These are phyloP conservation scores for Lophiotrema nucula DNA, from an alignment of 495 filamentous ascomycete species.

Conservation along the genomic window DNA sequence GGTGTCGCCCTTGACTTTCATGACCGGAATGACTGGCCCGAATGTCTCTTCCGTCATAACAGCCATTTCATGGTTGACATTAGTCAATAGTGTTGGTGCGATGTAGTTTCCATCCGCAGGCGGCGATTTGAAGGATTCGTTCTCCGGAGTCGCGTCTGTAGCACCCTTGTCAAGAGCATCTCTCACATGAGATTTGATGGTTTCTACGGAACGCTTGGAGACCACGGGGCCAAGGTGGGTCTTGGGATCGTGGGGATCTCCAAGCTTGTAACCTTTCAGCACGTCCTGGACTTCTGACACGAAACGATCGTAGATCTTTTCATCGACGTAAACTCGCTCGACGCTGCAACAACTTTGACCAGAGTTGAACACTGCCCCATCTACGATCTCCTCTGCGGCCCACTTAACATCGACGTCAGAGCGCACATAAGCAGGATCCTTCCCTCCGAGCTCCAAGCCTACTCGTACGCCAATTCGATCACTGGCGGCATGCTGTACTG, in stretches of 20 bases:
- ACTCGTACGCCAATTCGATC: conserved; percentile 74
- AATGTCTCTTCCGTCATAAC: conserved; percentile 98
- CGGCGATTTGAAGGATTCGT: conserved; percentile 66
- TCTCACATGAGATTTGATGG: conserved; percentile 76
- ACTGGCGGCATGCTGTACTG: conserved; percentile 78
- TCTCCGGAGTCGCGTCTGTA: conserved; percentile 76
- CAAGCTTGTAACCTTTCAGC: conserved; percentile 83
- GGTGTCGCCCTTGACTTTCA: conserved; percentile 81
- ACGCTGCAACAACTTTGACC: conserved; percentile 95
- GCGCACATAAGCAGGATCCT: conserved; percentile 87
- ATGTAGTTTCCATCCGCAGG: conserved; percentile 78
- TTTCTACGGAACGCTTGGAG: conserved; percentile 68
- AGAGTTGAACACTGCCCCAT: conserved; percentile 93
- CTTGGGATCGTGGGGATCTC: conserved; percentile 72
- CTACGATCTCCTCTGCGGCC: conserved; percentile 90
- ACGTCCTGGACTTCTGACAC: conserved; percentile 75
- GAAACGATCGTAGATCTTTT: conserved; percentile 76
- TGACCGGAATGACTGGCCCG: conserved; percentile 88
- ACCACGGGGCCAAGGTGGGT: conserved; percentile 90
- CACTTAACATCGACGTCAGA: conserved; percentile 82
- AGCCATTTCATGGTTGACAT: conserved; percentile 79
- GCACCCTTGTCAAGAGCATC: conserved; percentile 86
- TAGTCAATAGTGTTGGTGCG: conserved; percentile 76
- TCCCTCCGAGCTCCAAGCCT: conserved; percentile 85
- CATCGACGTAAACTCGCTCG: conserved; percentile 89